These are phyloP conservation scores for Circinella umbellata DNA, from an alignment of 371 early-diverging fungal species.

Conservation along the genomic window DNA sequence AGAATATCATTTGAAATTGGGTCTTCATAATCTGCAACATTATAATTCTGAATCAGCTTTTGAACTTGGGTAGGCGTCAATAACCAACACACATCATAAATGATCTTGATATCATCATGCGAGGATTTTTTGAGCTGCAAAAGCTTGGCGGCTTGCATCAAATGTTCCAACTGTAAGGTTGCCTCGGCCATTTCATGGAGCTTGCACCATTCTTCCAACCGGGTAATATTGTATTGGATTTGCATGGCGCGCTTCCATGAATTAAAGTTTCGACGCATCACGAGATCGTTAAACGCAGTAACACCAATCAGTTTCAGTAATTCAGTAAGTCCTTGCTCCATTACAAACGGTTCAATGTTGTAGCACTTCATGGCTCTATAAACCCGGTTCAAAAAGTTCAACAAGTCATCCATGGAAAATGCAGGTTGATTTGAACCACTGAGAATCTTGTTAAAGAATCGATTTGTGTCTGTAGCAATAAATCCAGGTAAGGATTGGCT, in stretches of 20 bases:
- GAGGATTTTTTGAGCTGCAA: slow-evolving; percentile 93
- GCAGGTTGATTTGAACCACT: slow-evolving; percentile 68
- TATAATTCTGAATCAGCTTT: slow-evolving; percentile 87
- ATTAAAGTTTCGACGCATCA: slow-evolving; percentile 90
- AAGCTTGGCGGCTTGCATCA: slow-evolving; percentile 95
- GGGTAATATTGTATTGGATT: slow-evolving; percentile 96
- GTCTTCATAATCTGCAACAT: slow-evolving; percentile 81
- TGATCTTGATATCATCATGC: slow-evolving; percentile 89
- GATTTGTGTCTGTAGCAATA: slow-evolving; percentile 81
- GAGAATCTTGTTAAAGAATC: slow-evolving; percentile 84
- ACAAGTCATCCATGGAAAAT: slow-evolving; percentile 90
- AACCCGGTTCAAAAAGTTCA: slow-evolving; percentile 90
- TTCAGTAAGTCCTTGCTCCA: slow-evolving; percentile 87
- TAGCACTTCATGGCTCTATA: slow-evolving; percentile 95
- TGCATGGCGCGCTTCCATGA: slow-evolving; percentile 95
- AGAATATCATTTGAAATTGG: slow-evolving; percentile 90
- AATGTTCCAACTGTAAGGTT: slow-evolving; percentile 86
- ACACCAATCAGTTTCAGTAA: slow-evolving; percentile 91
- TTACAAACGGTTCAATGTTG: slow-evolving; percentile 83
- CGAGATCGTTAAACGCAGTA: slow-evolving; percentile 92
- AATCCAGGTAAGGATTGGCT: slow-evolving; percentile 91
- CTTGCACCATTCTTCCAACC: slow-evolving; percentile 97
- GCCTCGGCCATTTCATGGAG: slow-evolving; percentile 89
- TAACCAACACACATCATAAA: slow-evolving; percentile 95
- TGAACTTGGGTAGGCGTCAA: slow-evolving; percentile 94